Conservation (phyloP, 2,329 filamentous ascomycete species). For the Zymoseptoria ardabiliae region DNA sequence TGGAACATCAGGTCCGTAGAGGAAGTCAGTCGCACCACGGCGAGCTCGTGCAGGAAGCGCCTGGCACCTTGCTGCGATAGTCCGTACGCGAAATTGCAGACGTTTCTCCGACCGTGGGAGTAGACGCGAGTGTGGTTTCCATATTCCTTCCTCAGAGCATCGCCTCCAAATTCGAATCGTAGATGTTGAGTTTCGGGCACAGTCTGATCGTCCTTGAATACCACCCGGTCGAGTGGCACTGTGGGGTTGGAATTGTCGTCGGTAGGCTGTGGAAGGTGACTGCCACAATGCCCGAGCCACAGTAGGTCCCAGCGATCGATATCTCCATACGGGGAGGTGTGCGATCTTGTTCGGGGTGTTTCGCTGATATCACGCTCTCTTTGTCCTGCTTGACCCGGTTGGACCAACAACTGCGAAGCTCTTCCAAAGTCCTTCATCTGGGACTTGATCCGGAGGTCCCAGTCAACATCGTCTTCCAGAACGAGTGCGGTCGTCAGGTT, state of each 20-base stretch:
- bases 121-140: conserved; percentile 38
- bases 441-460: conserved; percentile 38
- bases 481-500: conserved; percentile 36
- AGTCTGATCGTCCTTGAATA: conserved; percentile 16
- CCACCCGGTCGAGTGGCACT: conserved; percentile 12
- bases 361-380: conserved; percentile 8
- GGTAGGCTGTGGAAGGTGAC: conserved; percentile 4
- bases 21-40: conserved; percentile 34
- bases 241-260: neutral
- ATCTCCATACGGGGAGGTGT: conserved; percentile 32
- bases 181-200: conserved; percentile 16
- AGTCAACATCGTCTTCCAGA: conserved; percentile 41
- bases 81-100: conserved; percentile 41
- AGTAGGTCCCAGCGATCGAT: conserved; percentile 30
- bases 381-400: conserved; percentile 13
- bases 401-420: conserved; percentile 34
- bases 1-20: conserved; percentile 32
- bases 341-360: conserved; percentile 3
- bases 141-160: conserved; percentile 13
- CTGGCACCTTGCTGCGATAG: conserved; percentile 41
- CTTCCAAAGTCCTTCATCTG: conserved; percentile 32
- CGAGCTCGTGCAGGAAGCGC: conserved; percentile 39
- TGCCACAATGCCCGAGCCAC: conserved; percentile 29
- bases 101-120: conserved; percentile 35
- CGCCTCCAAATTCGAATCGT: conserved; percentile 18